These are phyloP conservation scores for Furculomyces boomerangus DNA, from an alignment of 371 early-diverging fungal species.

Conservation along the genomic window DNA sequence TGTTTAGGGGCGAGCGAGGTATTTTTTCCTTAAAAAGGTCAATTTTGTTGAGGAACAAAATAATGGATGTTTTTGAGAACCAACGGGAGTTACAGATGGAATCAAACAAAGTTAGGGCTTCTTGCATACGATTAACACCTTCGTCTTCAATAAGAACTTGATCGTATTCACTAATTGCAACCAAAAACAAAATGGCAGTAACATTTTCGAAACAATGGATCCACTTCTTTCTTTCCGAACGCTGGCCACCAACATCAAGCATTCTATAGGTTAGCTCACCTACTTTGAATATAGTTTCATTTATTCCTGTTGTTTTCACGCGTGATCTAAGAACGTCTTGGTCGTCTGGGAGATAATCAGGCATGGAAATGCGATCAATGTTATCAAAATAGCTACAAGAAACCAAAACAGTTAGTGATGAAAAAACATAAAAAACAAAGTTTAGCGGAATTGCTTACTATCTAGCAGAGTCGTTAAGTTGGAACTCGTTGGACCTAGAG, in stretches of 20 bases:
- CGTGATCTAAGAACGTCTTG: slow-evolving; percentile 76
- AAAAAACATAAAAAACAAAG: background rate
- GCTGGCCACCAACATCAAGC: slow-evolving; percentile 94
- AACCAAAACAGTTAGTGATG: background rate
- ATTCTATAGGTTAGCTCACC: slow-evolving; percentile 74
- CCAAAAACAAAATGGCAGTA: slow-evolving; percentile 86
- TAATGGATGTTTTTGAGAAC: slow-evolving; percentile 83
- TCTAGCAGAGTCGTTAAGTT: slow-evolving; percentile 44
- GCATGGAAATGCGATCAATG: slow-evolving; percentile 67
- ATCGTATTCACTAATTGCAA: slow-evolving; percentile 89
- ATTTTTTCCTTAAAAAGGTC: slow-evolving; percentile 85
- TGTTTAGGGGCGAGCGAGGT: slow-evolving; percentile 48
- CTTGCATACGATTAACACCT: slow-evolving; percentile 89
- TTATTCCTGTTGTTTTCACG: slow-evolving; percentile 80
- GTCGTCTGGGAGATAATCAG: slow-evolving; percentile 66
- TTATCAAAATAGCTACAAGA: slow-evolving; percentile 59
- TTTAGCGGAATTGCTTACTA: slow-evolving; percentile 4
- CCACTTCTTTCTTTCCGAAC: slow-evolving; percentile 89
- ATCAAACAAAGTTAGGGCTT: slow-evolving; percentile 84
- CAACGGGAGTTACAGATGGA: slow-evolving; percentile 90
- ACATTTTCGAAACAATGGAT: slow-evolving; percentile 91
- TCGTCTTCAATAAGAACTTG: slow-evolving; percentile 93
- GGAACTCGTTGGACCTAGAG: slow-evolving; percentile 77
- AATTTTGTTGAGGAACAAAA: slow-evolving; percentile 92
- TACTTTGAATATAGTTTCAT: slow-evolving; percentile 69